Evolutionary conservation across 1,284 basidiomycete genomes (phyloP).

Genomic region (Ganoderma meredithae): DNA sequence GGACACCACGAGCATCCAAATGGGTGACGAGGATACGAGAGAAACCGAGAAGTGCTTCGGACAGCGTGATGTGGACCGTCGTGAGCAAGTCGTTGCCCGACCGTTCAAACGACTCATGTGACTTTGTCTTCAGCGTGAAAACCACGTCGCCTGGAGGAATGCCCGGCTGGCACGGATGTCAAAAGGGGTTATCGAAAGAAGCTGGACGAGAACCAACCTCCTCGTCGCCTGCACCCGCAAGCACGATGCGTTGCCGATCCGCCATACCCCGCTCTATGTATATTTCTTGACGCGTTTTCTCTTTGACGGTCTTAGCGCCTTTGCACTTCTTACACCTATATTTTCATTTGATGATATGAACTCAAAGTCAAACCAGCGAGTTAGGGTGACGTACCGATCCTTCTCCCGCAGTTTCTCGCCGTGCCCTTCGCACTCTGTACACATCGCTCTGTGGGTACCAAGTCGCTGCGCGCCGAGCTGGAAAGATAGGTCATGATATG

Average conservation of each 20-base stretch:
- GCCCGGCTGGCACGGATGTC: slow-evolving; percentile 63
- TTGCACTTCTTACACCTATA: slow-evolving; percentile 95
- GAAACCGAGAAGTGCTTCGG: slow-evolving; percentile 92
- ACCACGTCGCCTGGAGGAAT: slow-evolving; percentile 88
- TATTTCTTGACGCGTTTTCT: slow-evolving; percentile 90
- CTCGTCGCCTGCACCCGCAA: slow-evolving; percentile 92
- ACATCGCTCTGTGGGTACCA: slow-evolving; percentile 63
- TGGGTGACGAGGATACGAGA: slow-evolving; percentile 87
- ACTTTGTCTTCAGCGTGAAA: slow-evolving; percentile 76
- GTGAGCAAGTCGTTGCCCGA: slow-evolving; percentile 81
- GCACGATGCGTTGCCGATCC: slow-evolving; percentile 85
- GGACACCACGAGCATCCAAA: slow-evolving; percentile 88
- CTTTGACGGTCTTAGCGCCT: slow-evolving; percentile 83
- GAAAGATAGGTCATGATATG: slow-evolving; percentile 17
- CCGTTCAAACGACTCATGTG: slow-evolving; percentile 84
- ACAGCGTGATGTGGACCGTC: slow-evolving; percentile 84
- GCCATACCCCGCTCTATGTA: slow-evolving; percentile 90
- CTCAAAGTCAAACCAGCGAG: no score
- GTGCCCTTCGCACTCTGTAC: slow-evolving; percentile 81
- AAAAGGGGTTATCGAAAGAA: slow-evolving; percentile 4
- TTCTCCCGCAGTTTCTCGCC: slow-evolving; percentile 89
- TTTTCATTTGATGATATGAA: neutral
- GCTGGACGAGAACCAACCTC: slow-evolving; percentile 54
- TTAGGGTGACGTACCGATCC: slow-evolving; percentile 66
- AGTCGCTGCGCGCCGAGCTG: slow-evolving; percentile 59